Conservation (phyloP, 768 basidiomycete species). For the Agaricus blazei region DNA sequence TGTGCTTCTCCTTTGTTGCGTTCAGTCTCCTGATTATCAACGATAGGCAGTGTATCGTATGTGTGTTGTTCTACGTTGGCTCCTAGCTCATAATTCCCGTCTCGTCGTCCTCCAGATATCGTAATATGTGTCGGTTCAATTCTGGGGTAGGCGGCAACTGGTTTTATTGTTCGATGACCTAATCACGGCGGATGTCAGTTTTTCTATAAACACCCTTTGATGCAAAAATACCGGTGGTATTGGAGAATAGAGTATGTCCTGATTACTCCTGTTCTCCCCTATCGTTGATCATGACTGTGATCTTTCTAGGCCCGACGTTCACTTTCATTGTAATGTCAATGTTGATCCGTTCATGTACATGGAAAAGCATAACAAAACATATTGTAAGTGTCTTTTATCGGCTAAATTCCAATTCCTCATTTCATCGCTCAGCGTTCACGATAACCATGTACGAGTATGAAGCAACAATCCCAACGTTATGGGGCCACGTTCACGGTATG, state of each 20-base stretch:
- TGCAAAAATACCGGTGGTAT: constrained; percentile 69
- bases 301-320: constrained; percentile 53
- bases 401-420: neutral
- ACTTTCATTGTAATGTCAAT: constrained; percentile 68
- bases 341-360: constrained; percentile 69
- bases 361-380: constrained; percentile 64
- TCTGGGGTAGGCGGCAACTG: constrained; percentile 40
- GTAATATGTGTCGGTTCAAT: constrained; percentile 71
- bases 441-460: constrained; percentile 71
- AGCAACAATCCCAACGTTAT: constrained; percentile 71
- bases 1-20: neutral
- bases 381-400: constrained; percentile 33
- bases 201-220: constrained; percentile 68
- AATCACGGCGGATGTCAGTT: constrained; percentile 27
- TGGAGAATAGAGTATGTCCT: constrained; percentile 65
- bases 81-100: neutral
- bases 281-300: constrained; percentile 10
- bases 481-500: constrained; percentile 62
- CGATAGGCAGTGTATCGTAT: constrained; percentile 23
- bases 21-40: neutral
- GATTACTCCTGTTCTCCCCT: constrained; percentile 14
- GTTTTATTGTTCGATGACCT: neutral
- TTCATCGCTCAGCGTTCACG: constrained; percentile 49
- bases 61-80: neutral
- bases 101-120: constrained; percentile 28